A percentile compares a stretch with the other conserved stretches of the same genome.
phyloP scores from a whole-genome alignment of 257 asterid species.

The Cruciata laevipes region DNA sequence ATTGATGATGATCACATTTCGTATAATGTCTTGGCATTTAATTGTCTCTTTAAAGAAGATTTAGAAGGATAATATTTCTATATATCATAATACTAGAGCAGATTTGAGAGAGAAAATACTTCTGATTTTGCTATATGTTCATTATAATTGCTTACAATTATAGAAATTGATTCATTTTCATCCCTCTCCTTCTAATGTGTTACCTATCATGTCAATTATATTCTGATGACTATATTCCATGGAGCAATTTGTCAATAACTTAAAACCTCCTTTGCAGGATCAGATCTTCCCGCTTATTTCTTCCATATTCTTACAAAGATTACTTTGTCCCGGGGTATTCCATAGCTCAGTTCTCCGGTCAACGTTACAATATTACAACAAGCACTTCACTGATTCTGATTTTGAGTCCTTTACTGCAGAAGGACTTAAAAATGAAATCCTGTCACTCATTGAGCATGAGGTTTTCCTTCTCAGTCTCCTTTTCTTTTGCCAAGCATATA shows the following conservation, averaged over 20 bases:
- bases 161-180: neutral
- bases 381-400: constrained; percentile 71
- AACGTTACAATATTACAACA: constrained; percentile 71
- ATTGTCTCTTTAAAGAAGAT: neutral
- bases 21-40: neutral
- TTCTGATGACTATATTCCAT: neutral
- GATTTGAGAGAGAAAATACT: neutral
- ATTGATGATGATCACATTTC: neutral
- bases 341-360: constrained; percentile 54
- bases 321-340: constrained; percentile 85
- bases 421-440: constrained; percentile 79
- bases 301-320: constrained; percentile 65
- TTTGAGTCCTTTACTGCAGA: constrained; percentile 61
- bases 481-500: constrained; percentile 12
- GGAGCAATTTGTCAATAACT: neutral
- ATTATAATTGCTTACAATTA: neutral
- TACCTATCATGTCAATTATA: neutral
- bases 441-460: constrained; percentile 70
- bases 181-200: neutral
- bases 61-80: neutral
- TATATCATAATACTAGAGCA: neutral
- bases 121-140: neutral
- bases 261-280: constrained; percentile 52
- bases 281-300: constrained; percentile 71
- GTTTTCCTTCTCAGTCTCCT: constrained; percentile 26